Evolutionary conservation across 2,329 filamentous ascomycete species (phyloP), one percentile per base, ranked within the genome.

Genomic region (Diaporthe citriasiana): DNA sequence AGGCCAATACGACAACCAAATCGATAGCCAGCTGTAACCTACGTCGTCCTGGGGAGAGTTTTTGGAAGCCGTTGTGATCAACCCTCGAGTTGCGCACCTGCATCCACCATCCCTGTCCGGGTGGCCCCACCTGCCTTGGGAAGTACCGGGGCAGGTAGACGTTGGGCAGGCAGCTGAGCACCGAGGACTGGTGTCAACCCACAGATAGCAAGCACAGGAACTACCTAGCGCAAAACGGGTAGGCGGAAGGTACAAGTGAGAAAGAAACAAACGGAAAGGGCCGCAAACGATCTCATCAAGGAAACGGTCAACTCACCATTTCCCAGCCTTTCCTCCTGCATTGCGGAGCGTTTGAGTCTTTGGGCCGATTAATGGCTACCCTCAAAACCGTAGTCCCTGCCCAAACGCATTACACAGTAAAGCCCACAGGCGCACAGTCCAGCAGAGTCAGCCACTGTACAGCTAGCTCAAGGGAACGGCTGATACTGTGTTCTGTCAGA

Each of bases 61-160:
- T 51, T 68, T 40, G 47, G 35, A 17, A 22, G 63, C 15, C 63
- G 47, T 53, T 53, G 47, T 27, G 63, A 66, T 66, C 63, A 45
- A n/a, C 45, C 45, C 47, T 68, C 63, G 33, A 68, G 63, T 53
- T 68, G 63, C 63, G 63, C 63, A 53, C 45, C 45, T 68, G 63
- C 63, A 68, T n/a, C 33, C 33, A 45, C 45, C 47, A 68, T 68
- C 63, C 63, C 63, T 53, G 63, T 65, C 47, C 33, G 47, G 60
- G 25, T 51, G 45, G 63, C 63, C 63, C 63, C 47, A 68, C 63
- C 40, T 68, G 63, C 63, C 47, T 40, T 50, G 22, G 45, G n/a
- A 42, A 45, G 59, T 38, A 57, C 55, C 33, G 35, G 35, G 56
- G 57, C 55, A 33, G 38, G 25, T 63, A 22, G 38, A 27, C 19